Evolutionary conservation across 169 alveolate genomes (phyloP), one percentile per base, ranked within the genome.

Genomic region (Plasmodium fragile): DNA sequence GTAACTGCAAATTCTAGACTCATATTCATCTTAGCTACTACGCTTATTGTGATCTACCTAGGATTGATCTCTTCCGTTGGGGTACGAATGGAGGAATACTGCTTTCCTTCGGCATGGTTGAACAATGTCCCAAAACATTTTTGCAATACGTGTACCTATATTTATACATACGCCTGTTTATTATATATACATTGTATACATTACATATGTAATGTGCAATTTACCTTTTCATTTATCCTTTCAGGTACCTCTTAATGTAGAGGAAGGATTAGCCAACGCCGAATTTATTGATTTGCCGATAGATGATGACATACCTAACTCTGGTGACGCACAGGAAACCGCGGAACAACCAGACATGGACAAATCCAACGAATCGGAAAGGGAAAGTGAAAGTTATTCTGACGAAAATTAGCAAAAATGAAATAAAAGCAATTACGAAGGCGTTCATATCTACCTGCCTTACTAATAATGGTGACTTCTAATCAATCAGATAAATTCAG

Each of bases 371-470:
- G 34, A 78, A 30, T 78, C 39, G 16, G 8, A 78, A 65, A 65
- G 25, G 30, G 28, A 78, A 41, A 78, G 18, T 43, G 49, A 78
- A 28, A 59, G 25, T 43, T 28, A 43, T 43, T 8, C 83, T 22
- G 69, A 43, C 39, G 83, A 78, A 78, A 78, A 78, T 78, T 78
- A 78, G 43, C 39, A 65, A 65, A 65, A 65, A 25, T 65, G 36
- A 22, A 65, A 65, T 65, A 65, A 65, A 65, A 25, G 75, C 7
- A 65, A 65, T 25, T 65, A 18, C 75, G 41, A 25, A 75, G 36
- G 52, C 32, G 4, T 32, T 39, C 69, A 32, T 30, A 41, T 43
- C 72, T 22, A 22, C 25, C 22, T 36, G 69, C 53, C 39, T 0
- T 6, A 18, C 43, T 43, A 41, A 78, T 78, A n/a, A 11, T 32